phyloP scores from a whole-genome alignment of 805 yeast genomes.

The Debaryomyces maramus region DNA sequence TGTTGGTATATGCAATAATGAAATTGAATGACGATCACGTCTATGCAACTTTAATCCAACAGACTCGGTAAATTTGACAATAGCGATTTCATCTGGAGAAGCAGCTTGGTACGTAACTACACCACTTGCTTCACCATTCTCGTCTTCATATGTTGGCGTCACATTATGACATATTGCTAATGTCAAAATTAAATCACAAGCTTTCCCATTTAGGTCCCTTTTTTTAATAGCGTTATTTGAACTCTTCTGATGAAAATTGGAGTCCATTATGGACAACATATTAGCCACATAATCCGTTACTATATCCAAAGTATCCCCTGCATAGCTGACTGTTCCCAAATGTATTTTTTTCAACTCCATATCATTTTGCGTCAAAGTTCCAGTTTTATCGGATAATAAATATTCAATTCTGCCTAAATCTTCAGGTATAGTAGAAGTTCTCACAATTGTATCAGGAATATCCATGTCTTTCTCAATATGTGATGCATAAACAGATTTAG shows the following conservation, averaged over 20 bases:
- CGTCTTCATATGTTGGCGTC: constrained; percentile 77
- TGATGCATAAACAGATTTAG: constrained; percentile 92
- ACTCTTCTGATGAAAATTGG: constrained; percentile 4
- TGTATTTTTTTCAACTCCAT: constrained; percentile 95
- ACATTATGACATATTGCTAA: constrained; percentile 96
- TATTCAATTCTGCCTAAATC: constrained; percentile 96
- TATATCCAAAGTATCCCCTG: constrained; percentile 88
- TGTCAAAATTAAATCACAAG: constrained; percentile 77
- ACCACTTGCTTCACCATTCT: constrained; percentile 56
- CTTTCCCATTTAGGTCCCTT: constrained; percentile 69
- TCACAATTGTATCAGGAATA: constrained; percentile 85
- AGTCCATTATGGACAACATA: constrained; percentile 23
- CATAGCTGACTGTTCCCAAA: constrained; percentile 88
- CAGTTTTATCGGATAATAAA: constrained; percentile 90
- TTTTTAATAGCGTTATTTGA: constrained; percentile 34
- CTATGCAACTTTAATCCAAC: constrained; percentile 80
- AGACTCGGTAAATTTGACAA: constrained; percentile 83
- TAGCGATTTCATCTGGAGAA: constrained; percentile 97
- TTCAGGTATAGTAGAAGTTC: constrained; percentile 97
- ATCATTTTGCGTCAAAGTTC: constrained; percentile 96
- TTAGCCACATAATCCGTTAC: constrained; percentile 65
- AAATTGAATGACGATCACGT: constrained; percentile 78
- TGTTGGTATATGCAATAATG: constrained; percentile 62
- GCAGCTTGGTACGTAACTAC: constrained; percentile 85
- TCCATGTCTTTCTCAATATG: constrained; percentile 86